Base-by-base conservation (phyloP, 768 basidiomycete genomes). In the Suillus lakei region DNA sequence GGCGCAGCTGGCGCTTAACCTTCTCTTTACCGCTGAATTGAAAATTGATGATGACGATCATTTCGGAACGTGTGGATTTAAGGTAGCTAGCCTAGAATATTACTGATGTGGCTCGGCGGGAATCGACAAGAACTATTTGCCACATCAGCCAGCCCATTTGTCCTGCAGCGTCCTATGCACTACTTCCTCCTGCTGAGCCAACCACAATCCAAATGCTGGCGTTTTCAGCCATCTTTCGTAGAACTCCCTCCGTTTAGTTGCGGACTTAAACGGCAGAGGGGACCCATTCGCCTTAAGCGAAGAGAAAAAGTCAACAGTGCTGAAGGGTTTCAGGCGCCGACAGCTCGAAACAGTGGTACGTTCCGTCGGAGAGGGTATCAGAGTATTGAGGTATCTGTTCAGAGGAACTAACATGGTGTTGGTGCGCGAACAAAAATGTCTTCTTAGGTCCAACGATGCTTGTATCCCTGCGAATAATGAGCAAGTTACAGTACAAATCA, bases 371-470 rank as follows among this genome's bases (percentile, higher is more conserved):
- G 88, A 84, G 64, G 93, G 93, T 75, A 96, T 93, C 56, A 96
- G 84, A 1, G 91, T 90, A 66, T 92, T 91, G 48, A 98, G 88
- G 81, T 98, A 98, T 68, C 96, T 87, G 70, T 96, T 90, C 5
- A 99, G 84, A 0, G 97, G 97, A 3, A 93, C 90, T 26, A 98
- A 86, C 66, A 99, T 83, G 62, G 90, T 90, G 23, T 91, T 92
- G 1, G 97, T 95, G 53, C 96, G 85, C 46, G 91, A 86, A 61
- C 88, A 88, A 74, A 99, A 95, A 73, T 98, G 95, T 54, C 87
- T 82, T 28, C 93, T 88, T 15, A 97, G 81, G 62, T 79, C 84
- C 61, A 87, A 85, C 61, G 85, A 94, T 34, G 86, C 86, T 46
- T 85, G 84, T 9, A 89, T 76, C 70, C 82, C 91, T 93, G 71